A percentile compares a stretch with the other conserved stretches of the same genome.
phyloP scores from a whole-genome alignment of 441 rosid genomes.

The Daphne laureola region DNA sequence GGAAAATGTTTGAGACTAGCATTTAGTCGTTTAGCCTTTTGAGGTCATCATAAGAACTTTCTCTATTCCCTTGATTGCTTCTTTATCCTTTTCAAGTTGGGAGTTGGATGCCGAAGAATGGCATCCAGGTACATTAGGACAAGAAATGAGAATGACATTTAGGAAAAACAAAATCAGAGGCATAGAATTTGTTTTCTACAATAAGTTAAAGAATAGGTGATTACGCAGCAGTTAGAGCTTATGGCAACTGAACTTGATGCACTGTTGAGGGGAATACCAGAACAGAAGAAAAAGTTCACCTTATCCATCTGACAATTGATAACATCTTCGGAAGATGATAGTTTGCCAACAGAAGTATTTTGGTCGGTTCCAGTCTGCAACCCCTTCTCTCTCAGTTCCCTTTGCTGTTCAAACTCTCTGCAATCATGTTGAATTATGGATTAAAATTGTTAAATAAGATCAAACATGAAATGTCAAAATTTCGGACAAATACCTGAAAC shows the following conservation, averaged over 20 bases:
- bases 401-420: slow-evolving; percentile 98
- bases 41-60: slow-evolving; percentile 1
- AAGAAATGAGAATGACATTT: too few species aligned
- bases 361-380: slow-evolving; percentile 55
- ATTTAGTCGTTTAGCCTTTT: not conserved
- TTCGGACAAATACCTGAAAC: slow-evolving; percentile 57
- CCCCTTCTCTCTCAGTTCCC: slow-evolving; percentile 90
- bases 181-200: too few species aligned
- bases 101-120: too few species aligned
- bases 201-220: too few species aligned
- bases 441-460: slow-evolving; percentile 13
- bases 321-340: slow-evolving; percentile 51
- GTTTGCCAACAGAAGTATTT: slow-evolving; percentile 46
- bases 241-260: too few species aligned
- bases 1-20: too few species aligned
- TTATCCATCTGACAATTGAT: slow-evolving; percentile 47
- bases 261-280: slow-evolving; percentile 2
- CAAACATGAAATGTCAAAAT: slow-evolving; percentile 12
- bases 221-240: too few species aligned
- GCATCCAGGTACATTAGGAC: too few species aligned
- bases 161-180: too few species aligned
- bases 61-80: too few species aligned
- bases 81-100: too few species aligned
- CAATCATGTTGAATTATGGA: slow-evolving; percentile 18
- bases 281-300: slow-evolving; percentile 32